Evolutionary conservation across 1,284 basidiomycete species (phyloP).

Genomic region (Cryptococcus sp.): DNA sequence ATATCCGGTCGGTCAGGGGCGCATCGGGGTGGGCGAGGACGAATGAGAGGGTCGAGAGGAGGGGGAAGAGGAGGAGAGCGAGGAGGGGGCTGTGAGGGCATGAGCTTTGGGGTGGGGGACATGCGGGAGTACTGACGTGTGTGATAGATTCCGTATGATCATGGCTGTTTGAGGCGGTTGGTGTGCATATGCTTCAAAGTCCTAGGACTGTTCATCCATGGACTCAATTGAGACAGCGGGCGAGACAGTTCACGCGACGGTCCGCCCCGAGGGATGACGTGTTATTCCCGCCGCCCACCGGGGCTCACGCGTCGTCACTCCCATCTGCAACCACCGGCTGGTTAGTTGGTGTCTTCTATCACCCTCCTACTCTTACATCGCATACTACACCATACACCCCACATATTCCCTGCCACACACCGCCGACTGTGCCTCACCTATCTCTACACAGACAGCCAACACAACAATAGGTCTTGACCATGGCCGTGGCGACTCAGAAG

Average conservation of each 20-base stretch:
- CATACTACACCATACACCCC: neutral
- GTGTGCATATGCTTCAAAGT: neutral
- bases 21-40: neutral
- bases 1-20: no score
- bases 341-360: no score
- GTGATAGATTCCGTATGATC: constrained; percentile 2
- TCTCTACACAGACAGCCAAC: neutral
- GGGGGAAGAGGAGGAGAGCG: constrained; percentile 24
- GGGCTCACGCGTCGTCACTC: neutral
- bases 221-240: no score
- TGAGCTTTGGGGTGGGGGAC: neutral
- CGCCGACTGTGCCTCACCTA: neutral
- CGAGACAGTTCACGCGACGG: no score
- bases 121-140: neutral
- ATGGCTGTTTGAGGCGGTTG: neutral
- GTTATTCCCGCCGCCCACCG: neutral
- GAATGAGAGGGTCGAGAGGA: constrained; percentile 8
- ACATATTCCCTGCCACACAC: neutral
- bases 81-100: constrained; percentile 4
- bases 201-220: neutral
- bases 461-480: neutral
- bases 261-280: neutral
- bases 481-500: constrained; percentile 32
- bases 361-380: no score
- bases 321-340: no score